Conservation (phyloP, 1,139 yeast genomes). For the Suhomyces maxii region DNA sequence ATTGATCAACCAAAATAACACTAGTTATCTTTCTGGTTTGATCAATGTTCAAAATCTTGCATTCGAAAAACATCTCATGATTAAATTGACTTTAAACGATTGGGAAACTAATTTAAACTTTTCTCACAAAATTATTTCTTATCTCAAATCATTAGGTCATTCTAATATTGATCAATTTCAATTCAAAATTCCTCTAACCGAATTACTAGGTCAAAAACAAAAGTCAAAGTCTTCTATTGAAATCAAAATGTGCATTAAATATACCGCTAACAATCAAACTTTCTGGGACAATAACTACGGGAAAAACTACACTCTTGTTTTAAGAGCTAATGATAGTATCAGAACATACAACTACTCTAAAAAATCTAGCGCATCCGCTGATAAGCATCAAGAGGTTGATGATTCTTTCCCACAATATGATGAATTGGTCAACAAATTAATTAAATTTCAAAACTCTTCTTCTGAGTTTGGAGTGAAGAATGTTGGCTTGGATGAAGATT, state of each 20-base stretch:
- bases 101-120: slow-evolving; percentile 38
- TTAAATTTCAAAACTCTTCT: slow-evolving; percentile 13
- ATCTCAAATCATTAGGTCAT: slow-evolving; percentile 25
- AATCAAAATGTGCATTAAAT: slow-evolving; percentile 22
- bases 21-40: slow-evolving; percentile 23
- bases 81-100: slow-evolving; percentile 39
- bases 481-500: slow-evolving; percentile 4
- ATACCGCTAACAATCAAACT: slow-evolving; percentile 16
- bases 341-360: slow-evolving; percentile 17
- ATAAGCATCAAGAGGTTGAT: slow-evolving; percentile 6
- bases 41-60: slow-evolving; percentile 40
- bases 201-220: slow-evolving; percentile 18
- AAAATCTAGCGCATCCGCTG: background rate
- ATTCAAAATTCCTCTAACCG: slow-evolving; percentile 34
- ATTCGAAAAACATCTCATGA: slow-evolving; percentile 35
- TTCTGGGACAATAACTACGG: slow-evolving; percentile 26
- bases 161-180: slow-evolving; percentile 39
- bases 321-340: slow-evolving; percentile 20
- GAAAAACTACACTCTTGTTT: slow-evolving; percentile 29
- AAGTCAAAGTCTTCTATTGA: slow-evolving; percentile 10
- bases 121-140: slow-evolving; percentile 22
- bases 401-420: slow-evolving; percentile 25
- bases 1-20: slow-evolving; percentile 7
- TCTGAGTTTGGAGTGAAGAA: slow-evolving; percentile 11
- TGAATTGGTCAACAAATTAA: slow-evolving; percentile 24